Evolutionary conservation across 495 filamentous ascomycete genomes (phyloP), one percentile per base, ranked within the genome.

Genomic region (Delitschia confertaspora): DNA sequence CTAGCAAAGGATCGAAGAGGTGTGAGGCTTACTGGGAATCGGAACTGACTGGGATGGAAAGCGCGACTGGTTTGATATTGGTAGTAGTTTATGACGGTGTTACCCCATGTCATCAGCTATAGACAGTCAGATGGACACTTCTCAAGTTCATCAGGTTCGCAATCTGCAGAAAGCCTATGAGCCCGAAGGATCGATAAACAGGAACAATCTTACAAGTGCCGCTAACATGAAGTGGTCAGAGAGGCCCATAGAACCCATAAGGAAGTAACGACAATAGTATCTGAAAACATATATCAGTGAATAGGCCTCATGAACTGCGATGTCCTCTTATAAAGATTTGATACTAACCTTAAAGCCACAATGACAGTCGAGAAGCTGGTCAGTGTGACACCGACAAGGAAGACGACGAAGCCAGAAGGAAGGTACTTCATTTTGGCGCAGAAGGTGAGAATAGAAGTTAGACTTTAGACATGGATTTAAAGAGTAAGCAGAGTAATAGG

Each of bases 361-460:
- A 53, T 27, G n/a, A 53, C 26, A 8, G 49, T 53, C n/a, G 49
- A 53, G 22, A 53, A 27, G 16, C 49, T 53, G 16, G 49, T 53
- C 38, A 53, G 31, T 9, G 36, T 53, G 18, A 24, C 1, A 31
- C 49, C 49, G 10, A 46, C 49, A 37, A 53, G 37, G 31, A 41
- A 20, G 31, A 53, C 49, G 36, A 53, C 43, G 9, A 42, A 42
- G 3, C 49, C 49, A 2, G 49, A n/a, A n/a, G n/a, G n/a, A n/a
- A n/a, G n/a, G n/a, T n/a, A n/a, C n/a, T n/a, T n/a, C n/a, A n/a
- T n/a, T n/a, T n/a, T n/a, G n/a, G n/a, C n/a, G n/a, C n/a, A n/a
- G n/a, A n/a, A n/a, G n/a, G n/a, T n/a, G n/a, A n/a, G n/a, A n/a
- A n/a, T n/a, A n/a, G n/a, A n/a, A n/a, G n/a, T n/a, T n/a, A n/a